Evolutionary conservation across 192 early-diverging fungal species (phyloP), one percentile per base, ranked within the genome.

Genomic region (Coemansia sp.): DNA sequence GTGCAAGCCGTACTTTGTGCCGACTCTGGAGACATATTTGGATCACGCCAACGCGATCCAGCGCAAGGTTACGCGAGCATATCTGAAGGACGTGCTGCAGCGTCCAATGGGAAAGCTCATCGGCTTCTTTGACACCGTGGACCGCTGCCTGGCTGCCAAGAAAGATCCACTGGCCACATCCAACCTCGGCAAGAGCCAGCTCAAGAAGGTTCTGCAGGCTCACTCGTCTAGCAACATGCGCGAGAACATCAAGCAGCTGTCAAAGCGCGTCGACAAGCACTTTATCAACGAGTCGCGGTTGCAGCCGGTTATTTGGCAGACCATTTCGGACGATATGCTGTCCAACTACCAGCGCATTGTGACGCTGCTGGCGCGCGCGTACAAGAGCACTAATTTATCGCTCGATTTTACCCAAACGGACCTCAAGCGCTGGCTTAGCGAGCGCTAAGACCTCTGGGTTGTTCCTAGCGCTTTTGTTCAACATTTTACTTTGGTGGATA

Each of bases 121-220:
- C 65, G 95, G 93, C 75, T 99, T 99, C 73, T 99, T 99, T 67
- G 95, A 98, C 56, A 93, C 92, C 3, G 90, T 99, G 12, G 97
- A 99, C 37, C 86, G 79, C 18, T 76, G 95, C 44, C 73, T 96
- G 37, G 90, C 89, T 4, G 63, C 71, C 3, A 75, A 75, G 21
- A 70, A 92, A 84, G 50, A 85, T 76, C 58, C 85, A 73, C 37
- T 87, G 89, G 5, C 73, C 86, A 21, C 63, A 6, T 50, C 63
- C 50, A 89, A 87, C 38, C 92, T 88, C 65, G 91, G 86, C 81
- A 98, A 96, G 68, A 75, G 84, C 5, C 86, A 89, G 23, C 83
- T 96, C 23, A 89, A 89, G 44, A 94, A 94, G 66, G 87, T 97
- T 5, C 83, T 97, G 21, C 79, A 88, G 24, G 86, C 88, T 63